These are phyloP conservation scores for Phialocephala subalpina DNA, from an alignment of 2,329 filamentous ascomycete species.

Conservation along the genomic window DNA sequence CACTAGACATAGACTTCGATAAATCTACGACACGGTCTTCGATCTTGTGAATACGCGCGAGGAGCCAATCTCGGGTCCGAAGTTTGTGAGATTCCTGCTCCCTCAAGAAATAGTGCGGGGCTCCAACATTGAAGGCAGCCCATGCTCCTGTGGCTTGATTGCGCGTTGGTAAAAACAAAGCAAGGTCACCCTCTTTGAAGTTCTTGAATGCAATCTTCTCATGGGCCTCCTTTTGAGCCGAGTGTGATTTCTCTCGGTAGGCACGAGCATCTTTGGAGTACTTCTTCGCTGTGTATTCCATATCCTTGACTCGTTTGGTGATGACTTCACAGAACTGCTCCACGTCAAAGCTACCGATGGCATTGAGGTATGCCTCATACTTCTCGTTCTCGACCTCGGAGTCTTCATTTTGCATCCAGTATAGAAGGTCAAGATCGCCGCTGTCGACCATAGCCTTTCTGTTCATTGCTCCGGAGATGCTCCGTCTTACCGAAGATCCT, in stretches of 20 bases:
- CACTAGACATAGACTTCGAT: conserved; percentile 70
- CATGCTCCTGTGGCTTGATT: conserved; percentile 95
- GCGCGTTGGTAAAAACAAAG: conserved; percentile 89
- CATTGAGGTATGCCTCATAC: conserved; percentile 78
- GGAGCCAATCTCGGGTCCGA: conserved; percentile 89
- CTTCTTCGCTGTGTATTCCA: conserved; percentile 91
- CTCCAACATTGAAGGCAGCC: conserved; percentile 98
- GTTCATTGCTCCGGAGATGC: conserved; percentile 58
- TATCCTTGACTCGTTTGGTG: conserved; percentile 89
- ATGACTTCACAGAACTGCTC: conserved; percentile 86
- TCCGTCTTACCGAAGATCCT: conserved; percentile 57
- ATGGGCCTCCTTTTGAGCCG: conserved; percentile 83
- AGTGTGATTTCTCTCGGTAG: conserved; percentile 87
- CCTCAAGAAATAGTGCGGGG: conserved; percentile 94
- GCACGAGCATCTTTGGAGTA: conserved; percentile 88
- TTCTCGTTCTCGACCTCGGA: conserved; percentile 72
- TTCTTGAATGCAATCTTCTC: conserved; percentile 96
- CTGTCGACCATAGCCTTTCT: conserved; percentile 66
- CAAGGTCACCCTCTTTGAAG: conserved; percentile 96
- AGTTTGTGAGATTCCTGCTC: conserved; percentile 91
- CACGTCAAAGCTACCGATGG: conserved; percentile 80
- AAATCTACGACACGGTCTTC: conserved; percentile 95
- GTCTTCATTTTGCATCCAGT: conserved; percentile 81
- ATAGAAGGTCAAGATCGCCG: conserved; percentile 75
- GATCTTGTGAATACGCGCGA: conserved; percentile 89